Evolutionary conservation across 2,329 filamentous ascomycete genomes (phyloP), one percentile per base, ranked within the genome.

Genomic region (Clarireedia sp.): DNA sequence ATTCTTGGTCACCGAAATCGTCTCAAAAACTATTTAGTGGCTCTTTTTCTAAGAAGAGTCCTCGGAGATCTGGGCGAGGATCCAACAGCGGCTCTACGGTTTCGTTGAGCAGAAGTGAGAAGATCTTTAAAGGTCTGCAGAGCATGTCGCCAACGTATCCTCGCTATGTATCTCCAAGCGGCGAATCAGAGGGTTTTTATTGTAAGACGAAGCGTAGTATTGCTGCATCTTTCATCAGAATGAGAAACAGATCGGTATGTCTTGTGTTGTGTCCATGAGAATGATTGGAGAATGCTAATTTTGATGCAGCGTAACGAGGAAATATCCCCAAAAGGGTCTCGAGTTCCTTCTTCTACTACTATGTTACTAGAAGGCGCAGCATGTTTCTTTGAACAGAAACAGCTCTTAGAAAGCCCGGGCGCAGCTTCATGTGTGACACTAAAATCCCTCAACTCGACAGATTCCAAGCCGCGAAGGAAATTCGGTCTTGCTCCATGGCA

Each of bases 401-500:
- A 36, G 24, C 14, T 10, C 16, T 5, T 24, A 4, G 33, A 33
- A 21, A 17, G 19, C 14, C 17, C 17, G 7, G 44, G 53, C 16
- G 10, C 12, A 12, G 19, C 24, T n/a, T 36, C 45, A 49, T 29
- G 46, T 14, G 19, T 14, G 9, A 46, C 50, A 33, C 36, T 57
- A 52, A 48, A 56, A 43, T 33, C 51, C 33, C 4, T 33, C 17
- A n/a, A 60, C 62, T 4, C 58, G 50, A 14, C 58, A 48, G 14
- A 37, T 10, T 14, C 62, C 51, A 52, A 57, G 52, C 43, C 56
- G 57, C 40, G 59, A 17, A 48, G 62, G 40, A 47, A 48, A 36
- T 64, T 67, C 44, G 67, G 66, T 8, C 51, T 67, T 29, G 65
- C 67, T 23, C 67, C 67, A n/a, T 69, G 67, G 67, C 66, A 68